Evolutionary conservation across 768 basidiomycete genomes (phyloP), one percentile per base, ranked within the genome.

Genomic region (Boletus huronensis): DNA sequence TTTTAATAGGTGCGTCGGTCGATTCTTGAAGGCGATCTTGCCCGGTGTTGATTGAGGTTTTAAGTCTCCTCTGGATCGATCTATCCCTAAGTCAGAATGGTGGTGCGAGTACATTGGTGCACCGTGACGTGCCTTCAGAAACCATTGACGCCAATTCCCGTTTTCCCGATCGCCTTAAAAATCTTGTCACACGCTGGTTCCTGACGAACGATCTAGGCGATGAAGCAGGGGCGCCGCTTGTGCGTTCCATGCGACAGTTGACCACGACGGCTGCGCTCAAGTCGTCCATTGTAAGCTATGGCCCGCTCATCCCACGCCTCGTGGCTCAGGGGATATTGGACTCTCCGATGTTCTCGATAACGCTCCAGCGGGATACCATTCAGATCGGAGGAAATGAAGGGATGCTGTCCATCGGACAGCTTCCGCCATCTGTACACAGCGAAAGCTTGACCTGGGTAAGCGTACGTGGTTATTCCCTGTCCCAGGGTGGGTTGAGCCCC

Each of bases 331-430:
- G 64, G 5, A 58, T 61, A 13, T 60, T 83, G 48, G 63, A 67
- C 9, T 60, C 64, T 19, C 82, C 84, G 0, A 74, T 82, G 72
- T 80, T 84, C 51, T 70, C 77, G 16, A 75, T 88, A 14, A 76
- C 83, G 0, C 72, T 92, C 11, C 89, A 92, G 62, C 82, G 90
- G 34, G 81, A 89, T 58, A 73, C 82, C 0, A 68, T 89, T 17
- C 79, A 86, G 36, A 72, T 87, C n/a, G 84, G 86, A 1, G 86
- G 86, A 1, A 87, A 88, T 53, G 70, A 76, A 14, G 88, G 88
- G 2, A 67, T 80, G 54, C 68, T 90, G 35, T 86, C 81, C 49
- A 74, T 91, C 21, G 90, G 90, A 5, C 80, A 78, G 48, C 72
- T 90, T 7, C 88, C 88, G 3, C 54, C 62, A 0, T 77, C 76